Base-by-base conservation (phyloP, 192 early-diverging fungal species). In the Lobulomyces angularis region DNA sequence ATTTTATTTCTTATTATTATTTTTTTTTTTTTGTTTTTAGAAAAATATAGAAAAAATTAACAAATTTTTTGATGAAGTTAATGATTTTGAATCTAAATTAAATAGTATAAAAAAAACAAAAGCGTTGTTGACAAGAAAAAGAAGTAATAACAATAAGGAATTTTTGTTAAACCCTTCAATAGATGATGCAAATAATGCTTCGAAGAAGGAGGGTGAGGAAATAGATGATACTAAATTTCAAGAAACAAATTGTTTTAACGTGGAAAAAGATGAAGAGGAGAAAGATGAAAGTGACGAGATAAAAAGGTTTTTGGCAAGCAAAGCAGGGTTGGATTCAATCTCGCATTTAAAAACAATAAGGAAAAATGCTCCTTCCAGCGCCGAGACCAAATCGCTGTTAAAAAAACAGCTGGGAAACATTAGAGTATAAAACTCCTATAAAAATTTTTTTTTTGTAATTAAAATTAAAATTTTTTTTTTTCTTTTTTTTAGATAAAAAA, bases 351-450 rank as follows among this genome's bases (percentile, higher is more conserved):
- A 62, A 32, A 46, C 50, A 39, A 43, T 69, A n/a, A 35, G 52
- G 2, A 11, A 46, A 16, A 19, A 42, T 1, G 21, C 53, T 28
- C 53, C 54, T 4, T 28, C 43, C 11, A 4, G 36, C 3, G 54
- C 64, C 14, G 43, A 49, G 4, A 41, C 28, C 17, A 22, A 30
- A 8, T 35, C 48, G 24, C 53, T 67, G 45, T 55, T 40, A 5
- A 40, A 47, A 21, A 58, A 59, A 14, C 68, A 62, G 37, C 39
- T 72, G 16, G 59, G 63, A 27, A 58, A 52, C 31, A 65, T 75
- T 31, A 35, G 57, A 16, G 65, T 68, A 36, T 25, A 57, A 53
- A 19, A 11, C 22, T 5, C 9, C 25, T 41, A 6, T 6, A 26
- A n/a, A 49, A 11, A 44, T 41, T 12, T 46, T 19, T 12, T 2